Conservation (phyloP, 2,329 filamentous ascomycete genomes). For the Alternaria arbusti region DNA sequence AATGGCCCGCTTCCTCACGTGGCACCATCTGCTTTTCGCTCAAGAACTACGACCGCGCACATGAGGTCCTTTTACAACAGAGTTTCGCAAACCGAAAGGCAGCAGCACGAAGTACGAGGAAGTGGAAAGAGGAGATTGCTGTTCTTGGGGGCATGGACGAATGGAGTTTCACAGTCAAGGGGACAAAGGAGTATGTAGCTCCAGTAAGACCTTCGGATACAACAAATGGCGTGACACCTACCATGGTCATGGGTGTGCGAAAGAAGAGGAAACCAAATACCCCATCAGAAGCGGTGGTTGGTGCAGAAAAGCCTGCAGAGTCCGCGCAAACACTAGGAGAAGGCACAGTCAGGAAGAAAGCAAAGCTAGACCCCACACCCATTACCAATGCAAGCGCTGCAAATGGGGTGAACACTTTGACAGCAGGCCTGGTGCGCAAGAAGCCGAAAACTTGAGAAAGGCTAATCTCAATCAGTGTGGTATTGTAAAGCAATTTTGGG, state of each 20-base stretch:
- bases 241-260: constrained; percentile 36
- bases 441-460: constrained; percentile 37
- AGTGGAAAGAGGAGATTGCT: constrained; percentile 74
- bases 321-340: constrained; percentile 25
- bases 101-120: constrained; percentile 67
- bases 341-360: constrained; percentile 42
- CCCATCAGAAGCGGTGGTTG: constrained; percentile 4
- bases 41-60: constrained; percentile 68
- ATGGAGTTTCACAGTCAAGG: constrained; percentile 39
- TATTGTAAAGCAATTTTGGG: no score
- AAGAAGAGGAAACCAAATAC: constrained; percentile 46
- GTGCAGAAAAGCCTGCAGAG: constrained; percentile 5
- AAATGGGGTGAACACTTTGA: constrained; percentile 37
- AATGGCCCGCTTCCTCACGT: constrained; percentile 67
- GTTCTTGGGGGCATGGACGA: constrained; percentile 40
- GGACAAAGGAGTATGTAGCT: constrained; percentile 26
- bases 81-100: constrained; percentile 73
- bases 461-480: not conserved
- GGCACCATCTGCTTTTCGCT: constrained; percentile 70
- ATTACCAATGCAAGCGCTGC: constrained; percentile 7
- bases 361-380: constrained; percentile 30
- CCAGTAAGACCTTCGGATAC: not conserved
- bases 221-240: constrained; percentile 19
- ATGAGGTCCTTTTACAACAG: constrained; percentile 73
- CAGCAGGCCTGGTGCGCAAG: constrained; percentile 42